Evolutionary conservation across 106 monocot species (phyloP), one percentile per base, ranked within the genome.

Genomic region (Phalaenopsis equestris): DNA sequence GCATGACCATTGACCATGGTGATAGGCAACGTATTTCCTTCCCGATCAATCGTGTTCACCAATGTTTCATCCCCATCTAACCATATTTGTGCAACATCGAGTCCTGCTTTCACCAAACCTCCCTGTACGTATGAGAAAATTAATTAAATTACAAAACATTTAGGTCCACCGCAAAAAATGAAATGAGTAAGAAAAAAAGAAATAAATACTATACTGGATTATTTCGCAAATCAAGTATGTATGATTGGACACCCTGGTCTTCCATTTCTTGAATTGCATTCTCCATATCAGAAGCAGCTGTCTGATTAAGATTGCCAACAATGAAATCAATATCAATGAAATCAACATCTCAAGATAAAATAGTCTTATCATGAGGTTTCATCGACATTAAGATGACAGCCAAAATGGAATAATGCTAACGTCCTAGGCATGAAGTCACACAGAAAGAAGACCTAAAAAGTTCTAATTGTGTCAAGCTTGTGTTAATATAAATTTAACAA

Each of bases 81-180:
- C 97, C 97, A 98, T 80, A 98, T 98, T 83, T 94, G 89, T 43
- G 97, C 97, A 79, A 98, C 92, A 84, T 98, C 97, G 4, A 98
- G 84, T 81, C 97, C 97, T 75, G 94, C 89, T 85, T 86, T 94
- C n/a, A 98, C 89, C n/a, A 98, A 80, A 57, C 97, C 94, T 72
- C 97, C 97, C 97, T 98, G 52, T 52, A 52, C 52, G 1, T 52
- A 45, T 12, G 3, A 16, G 52, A 52, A 80, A 52, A 73, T 9
- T 16, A 67, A 52, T 77, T 3, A 1, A 55, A 8, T 65, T 24
- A 65, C 9, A 8, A 39, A 48, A 19, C 47, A 73, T 80, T 80
- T 80, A 30, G 19, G 80, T 41, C 48, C 2, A 2, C 55, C 11
- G 10, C 39, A 52, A 73, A n/a, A 75, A 75, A 45, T 42, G 19